Conservation (phyloP, 352 stramenopile species). For the Pythium dissimile region DNA sequence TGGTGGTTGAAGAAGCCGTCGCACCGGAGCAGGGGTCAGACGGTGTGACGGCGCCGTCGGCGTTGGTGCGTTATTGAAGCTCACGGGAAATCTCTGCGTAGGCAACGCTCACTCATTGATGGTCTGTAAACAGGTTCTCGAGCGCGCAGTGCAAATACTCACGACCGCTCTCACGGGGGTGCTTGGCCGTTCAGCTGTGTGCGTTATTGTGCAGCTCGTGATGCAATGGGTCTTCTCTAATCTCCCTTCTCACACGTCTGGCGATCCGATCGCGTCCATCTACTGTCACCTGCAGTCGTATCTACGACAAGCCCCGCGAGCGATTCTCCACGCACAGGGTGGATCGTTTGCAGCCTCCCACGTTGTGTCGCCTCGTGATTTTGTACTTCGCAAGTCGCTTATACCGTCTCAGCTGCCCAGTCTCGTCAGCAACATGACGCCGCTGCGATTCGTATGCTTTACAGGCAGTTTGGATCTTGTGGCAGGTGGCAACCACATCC, state of each 20-base stretch:
- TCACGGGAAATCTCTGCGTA: no score
- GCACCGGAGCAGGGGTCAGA: background rate
- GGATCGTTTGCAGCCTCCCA: conserved; percentile 30
- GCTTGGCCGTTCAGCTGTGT: conserved; percentile 25
- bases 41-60: background rate
- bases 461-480: conserved; percentile 31
- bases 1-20: conserved; percentile 1
- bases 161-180: conserved; percentile 34
- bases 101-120: background rate
- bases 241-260: background rate
- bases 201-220: conserved; percentile 36
- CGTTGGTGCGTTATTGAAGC: conserved; percentile 4
- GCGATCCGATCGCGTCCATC: conserved; percentile 8
- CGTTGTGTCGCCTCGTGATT: conserved; percentile 35
- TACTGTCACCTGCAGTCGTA: conserved; percentile 31
- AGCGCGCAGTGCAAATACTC: conserved; percentile 20
- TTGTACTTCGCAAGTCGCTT: conserved; percentile 55
- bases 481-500: conserved; percentile 35
- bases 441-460: conserved; percentile 42
- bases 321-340: conserved; percentile 21
- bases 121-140: background rate
- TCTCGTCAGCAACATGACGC: conserved; percentile 10
- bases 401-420: conserved; percentile 37
- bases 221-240: conserved; percentile 47
- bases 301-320: conserved; percentile 28